Percentiles rank a stretch among this genome's conserved stretches.
Conservation (phyloP, 352 stramenopile genomes). For the Globisporangium apiculatum region DNA sequence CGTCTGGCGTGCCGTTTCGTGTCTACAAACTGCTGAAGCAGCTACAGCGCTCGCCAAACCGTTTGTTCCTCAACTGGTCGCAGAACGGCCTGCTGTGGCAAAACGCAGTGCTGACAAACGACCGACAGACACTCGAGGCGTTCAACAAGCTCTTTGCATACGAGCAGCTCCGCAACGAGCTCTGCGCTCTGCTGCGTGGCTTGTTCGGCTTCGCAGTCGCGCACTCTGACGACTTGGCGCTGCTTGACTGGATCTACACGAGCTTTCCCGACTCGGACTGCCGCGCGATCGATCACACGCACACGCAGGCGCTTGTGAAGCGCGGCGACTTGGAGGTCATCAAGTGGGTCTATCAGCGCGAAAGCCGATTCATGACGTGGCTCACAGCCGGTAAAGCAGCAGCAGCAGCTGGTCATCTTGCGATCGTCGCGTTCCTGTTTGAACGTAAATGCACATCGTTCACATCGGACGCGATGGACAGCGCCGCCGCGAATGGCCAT, state of each 20-base stretch:
- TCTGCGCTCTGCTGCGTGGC: background rate
- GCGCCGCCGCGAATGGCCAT: conserved; percentile 1
- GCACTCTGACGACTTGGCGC: background rate
- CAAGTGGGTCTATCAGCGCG: background rate
- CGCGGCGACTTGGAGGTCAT: background rate
- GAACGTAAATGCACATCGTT: background rate
- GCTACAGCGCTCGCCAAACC: background rate
- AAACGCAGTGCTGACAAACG: background rate
- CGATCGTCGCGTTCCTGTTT: background rate
- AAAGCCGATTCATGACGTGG: background rate
- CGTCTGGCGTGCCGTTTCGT: background rate
- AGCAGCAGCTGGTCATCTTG: background rate
- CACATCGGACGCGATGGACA: background rate
- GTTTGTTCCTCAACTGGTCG: background rate
- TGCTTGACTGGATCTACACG: background rate
- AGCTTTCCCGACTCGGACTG: background rate
- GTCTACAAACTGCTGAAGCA: background rate
- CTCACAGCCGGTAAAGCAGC: background rate
- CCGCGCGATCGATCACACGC: background rate
- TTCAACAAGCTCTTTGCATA: background rate
- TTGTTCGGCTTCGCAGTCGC: background rate
- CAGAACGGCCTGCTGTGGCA: background rate
- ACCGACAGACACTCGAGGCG: background rate
- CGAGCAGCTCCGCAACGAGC: background rate
- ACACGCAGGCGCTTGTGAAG: background rate